Base-by-base conservation (phyloP, 2,329 filamentous ascomycete genomes). In the Xylaria hypoxylon region DNA sequence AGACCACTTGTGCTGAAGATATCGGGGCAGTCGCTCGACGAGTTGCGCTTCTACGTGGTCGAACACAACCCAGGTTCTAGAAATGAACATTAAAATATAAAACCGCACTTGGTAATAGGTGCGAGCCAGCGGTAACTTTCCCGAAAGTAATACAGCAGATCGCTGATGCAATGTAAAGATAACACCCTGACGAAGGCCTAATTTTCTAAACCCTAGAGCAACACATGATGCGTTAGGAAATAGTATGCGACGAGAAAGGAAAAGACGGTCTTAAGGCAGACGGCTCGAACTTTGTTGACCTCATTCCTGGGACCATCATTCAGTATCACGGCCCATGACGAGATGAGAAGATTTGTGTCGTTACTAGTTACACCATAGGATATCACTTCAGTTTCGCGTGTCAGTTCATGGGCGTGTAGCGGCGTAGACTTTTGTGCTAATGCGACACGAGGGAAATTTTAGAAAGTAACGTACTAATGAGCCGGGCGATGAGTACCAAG, bases 1-100 rank as follows among this genome's bases (percentile, higher is more conserved):
- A 6, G 62, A 68, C 65, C 68, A 70, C 19, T 31, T 58, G 19
- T 64, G 59, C 19, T 68, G 65, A 31, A 70, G 56, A 28, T 62
- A 68, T 0, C 22, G 45, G 5, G 65, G 68, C 4, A 68, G 22
- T 11, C 65, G 62, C 38, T 64, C 68, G 10, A 61, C 44, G 7
- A 68, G 7, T 24, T 65, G 52, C 24, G 65, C 62, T 51, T 70
- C 65, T 6, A 55, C 44, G 24, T 63, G 58, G 56, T 68, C 62
- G 19, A 64, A 60, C 15, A 22, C 8, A 40, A 68, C 65, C 59
- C 62, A 64, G 1, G 40, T 26, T 11, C 50, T 40, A 8, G 17
- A 40, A 13, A 64, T 8, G 4, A 33, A 47, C 6, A 45, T 3
- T 0, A 56, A 33, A 13, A 57, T 15, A 19, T 3, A 48, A 19